Conservation (phyloP, 2,329 filamentous ascomycete species). For the Clonostachys rosea region DNA sequence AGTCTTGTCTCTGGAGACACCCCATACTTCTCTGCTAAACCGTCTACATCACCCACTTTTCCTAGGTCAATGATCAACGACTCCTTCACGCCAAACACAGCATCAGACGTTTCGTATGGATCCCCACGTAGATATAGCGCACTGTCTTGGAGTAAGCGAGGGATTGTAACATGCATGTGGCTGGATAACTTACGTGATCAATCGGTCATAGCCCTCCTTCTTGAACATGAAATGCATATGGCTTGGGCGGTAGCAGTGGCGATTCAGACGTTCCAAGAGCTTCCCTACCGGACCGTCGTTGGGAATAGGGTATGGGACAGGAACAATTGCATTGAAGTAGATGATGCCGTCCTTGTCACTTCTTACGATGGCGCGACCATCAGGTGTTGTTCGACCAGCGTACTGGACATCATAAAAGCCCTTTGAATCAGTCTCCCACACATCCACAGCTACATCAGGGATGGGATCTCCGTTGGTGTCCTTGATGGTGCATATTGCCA, state of each 20-base stretch:
- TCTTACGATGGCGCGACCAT: constrained; percentile 18
- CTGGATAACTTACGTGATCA: constrained; percentile 65
- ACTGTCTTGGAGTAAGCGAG: constrained; percentile 27
- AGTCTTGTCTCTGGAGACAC: constrained; percentile 60
- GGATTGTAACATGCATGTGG: background rate
- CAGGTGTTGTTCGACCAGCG: constrained; percentile 40
- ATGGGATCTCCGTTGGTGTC: constrained; percentile 58
- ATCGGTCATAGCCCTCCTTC: constrained; percentile 70
- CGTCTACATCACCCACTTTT: constrained; percentile 40
- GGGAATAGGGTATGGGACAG: constrained; percentile 80
- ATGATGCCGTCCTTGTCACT: constrained; percentile 30
- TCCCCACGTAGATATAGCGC: constrained; percentile 75
- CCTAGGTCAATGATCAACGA: constrained; percentile 64
- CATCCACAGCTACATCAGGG: constrained; percentile 60
- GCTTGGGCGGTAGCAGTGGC: constrained; percentile 71
- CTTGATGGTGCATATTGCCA: constrained; percentile 63
- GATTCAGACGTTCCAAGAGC: constrained; percentile 55
- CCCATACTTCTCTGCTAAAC: constrained; percentile 52
- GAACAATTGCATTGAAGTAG: constrained; percentile 80
- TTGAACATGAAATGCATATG: constrained; percentile 89
- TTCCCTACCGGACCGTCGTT: constrained; percentile 78
- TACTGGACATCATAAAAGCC: constrained; percentile 77
- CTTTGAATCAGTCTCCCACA: constrained; percentile 74
- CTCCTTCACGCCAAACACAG: constrained; percentile 83
- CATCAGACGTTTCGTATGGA: constrained; percentile 78